A percentile compares a stretch with the other conserved stretches of the same genome.
These are phyloP conservation scores for Fallopia convolvulus DNA, from an alignment of 148 eudicot genomes.

Conservation along the genomic window DNA sequence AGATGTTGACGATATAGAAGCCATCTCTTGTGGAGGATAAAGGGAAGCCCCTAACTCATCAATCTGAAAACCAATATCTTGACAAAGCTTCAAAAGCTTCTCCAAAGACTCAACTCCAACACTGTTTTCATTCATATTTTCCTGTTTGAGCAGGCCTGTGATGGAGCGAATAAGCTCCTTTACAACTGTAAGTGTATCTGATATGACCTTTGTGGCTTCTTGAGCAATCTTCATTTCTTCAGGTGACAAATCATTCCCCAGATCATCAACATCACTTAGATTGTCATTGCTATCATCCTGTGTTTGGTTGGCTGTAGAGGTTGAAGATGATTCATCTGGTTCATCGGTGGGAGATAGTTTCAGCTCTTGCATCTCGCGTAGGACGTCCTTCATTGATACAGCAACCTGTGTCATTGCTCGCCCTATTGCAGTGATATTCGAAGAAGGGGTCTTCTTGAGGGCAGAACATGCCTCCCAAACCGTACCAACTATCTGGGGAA, in stretches of 20 bases:
- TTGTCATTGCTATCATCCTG: slow-evolving; percentile 22
- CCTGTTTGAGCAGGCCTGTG: slow-evolving; percentile 49
- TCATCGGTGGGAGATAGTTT: slow-evolving; percentile 44
- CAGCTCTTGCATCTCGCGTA: slow-evolving; percentile 86
- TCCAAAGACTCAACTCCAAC: slow-evolving; percentile 43
- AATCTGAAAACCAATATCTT: slow-evolving; percentile 48
- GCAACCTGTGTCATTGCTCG: slow-evolving; percentile 78
- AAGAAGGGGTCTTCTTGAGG: slow-evolving; percentile 67
- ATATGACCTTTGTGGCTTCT: slow-evolving; percentile 41
- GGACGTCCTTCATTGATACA: slow-evolving; percentile 79
- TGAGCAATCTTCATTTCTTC: slow-evolving; percentile 74
- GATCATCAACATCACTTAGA: slow-evolving; percentile 31
- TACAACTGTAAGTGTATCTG: slow-evolving; percentile 36
- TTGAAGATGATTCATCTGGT: slow-evolving; percentile 19
- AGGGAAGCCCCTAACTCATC: slow-evolving; percentile 94
- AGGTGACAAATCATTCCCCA: slow-evolving; percentile 67
- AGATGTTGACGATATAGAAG: slow-evolving; percentile 42
- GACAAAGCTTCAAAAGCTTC: slow-evolving; percentile 55
- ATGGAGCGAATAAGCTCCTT: slow-evolving; percentile 76
- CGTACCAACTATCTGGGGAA: slow-evolving; percentile 60
- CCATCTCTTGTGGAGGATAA: slow-evolving; percentile 81
- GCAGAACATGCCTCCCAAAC: slow-evolving; percentile 89
- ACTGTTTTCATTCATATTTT: slow-evolving; percentile 20
- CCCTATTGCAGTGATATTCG: slow-evolving; percentile 76
- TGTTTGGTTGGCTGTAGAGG: slow-evolving; percentile 19